Evolutionary conservation across 176 grass and related monocot species (phyloP).

Genomic region (Oryza meridionalis): DNA sequence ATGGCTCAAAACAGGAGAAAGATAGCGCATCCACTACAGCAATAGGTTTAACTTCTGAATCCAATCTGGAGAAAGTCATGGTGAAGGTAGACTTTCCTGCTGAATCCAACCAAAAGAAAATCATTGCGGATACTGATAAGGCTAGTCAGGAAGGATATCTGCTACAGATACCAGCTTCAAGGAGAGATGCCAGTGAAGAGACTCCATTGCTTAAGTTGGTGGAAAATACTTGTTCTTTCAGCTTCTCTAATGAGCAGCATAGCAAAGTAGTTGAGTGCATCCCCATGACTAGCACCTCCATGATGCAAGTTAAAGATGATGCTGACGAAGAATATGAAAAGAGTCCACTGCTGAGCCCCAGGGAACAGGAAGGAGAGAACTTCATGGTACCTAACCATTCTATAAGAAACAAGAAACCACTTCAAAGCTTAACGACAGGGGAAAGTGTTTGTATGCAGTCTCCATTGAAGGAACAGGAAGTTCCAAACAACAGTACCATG

Average conservation of each 20-base stretch:
- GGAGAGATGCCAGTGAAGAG: constrained; percentile 34
- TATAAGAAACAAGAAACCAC: constrained; percentile 46
- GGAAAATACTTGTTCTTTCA: constrained; percentile 7
- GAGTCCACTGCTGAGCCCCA: constrained; percentile 45
- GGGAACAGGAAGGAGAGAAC: constrained; percentile 27
- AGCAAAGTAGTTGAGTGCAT: constrained; percentile 28
- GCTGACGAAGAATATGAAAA: constrained; percentile 41
- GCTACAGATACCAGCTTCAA: constrained; percentile 17
- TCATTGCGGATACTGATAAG: background rate
- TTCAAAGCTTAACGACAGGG: constrained; percentile 43
- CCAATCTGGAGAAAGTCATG: constrained; percentile 17
- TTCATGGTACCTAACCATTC: constrained; percentile 32
- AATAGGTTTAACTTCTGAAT: constrained; percentile 27
- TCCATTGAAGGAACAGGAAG: constrained; percentile 38
- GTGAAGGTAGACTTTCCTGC: background rate
- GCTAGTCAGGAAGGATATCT: constrained; percentile 26
- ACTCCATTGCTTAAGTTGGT: constrained; percentile 34
- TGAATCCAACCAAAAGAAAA: constrained; percentile 15
- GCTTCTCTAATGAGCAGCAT: constrained; percentile 27
- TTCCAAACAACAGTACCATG: background rate
- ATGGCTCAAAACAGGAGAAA: constrained; percentile 35
- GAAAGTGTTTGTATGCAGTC: constrained; percentile 20
- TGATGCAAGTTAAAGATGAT: constrained; percentile 29
- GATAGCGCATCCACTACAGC: background rate
- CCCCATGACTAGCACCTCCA: background rate